Base-by-base conservation (phyloP, 345 rosid species). In the Gossypium sturtianum region DNA sequence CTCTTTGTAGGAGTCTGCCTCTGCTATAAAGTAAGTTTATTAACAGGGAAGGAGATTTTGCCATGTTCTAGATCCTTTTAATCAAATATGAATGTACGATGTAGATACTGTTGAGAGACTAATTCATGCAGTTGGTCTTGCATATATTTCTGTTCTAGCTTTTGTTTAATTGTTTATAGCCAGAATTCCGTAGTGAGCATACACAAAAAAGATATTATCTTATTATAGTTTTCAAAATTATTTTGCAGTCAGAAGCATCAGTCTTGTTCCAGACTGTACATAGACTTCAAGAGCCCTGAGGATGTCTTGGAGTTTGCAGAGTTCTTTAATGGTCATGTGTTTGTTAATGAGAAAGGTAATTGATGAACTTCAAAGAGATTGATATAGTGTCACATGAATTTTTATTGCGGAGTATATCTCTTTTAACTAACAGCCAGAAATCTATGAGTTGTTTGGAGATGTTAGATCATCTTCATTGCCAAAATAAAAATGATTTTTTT, bases 261-360 rank as follows among this genome's bases (percentile, higher is more conserved):
- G 74, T 77, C 76, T 3, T 82, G 78, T 84, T 85, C 97, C 43
- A 85, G 87, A 82, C 89, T 90, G 19, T 91, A 89, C 80, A 82
- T 91, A 43, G 85, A 89, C 76, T 89, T 91, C 82, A 87, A 79
- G 76, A 83, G 80, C 74, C 81, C 87, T 1, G 91, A 87, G 61
- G 91, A 91, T 67, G 90, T 91, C 58, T 41, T 87, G 57, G 89
- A 87, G 80, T 91, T 91, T 83, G 97, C 90, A 0, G 97, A 86
- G 80, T 84, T 87, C 80, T 89, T 89, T 79, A 85, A 86, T 29
- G 91, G 93, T 10, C 97, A 91, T 64, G 77, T 89, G 45, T 91
- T 91, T 81, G 91, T 91, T 54, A 89, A 87, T 54, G 93, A 91
- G 88, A 91, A 89, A 77, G 97, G 97, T 91, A 87, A 79, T 76